These are phyloP conservation scores for Amphibolis antarctica DNA, from an alignment of 106 monocot genomes.

Conservation along the genomic window DNA sequence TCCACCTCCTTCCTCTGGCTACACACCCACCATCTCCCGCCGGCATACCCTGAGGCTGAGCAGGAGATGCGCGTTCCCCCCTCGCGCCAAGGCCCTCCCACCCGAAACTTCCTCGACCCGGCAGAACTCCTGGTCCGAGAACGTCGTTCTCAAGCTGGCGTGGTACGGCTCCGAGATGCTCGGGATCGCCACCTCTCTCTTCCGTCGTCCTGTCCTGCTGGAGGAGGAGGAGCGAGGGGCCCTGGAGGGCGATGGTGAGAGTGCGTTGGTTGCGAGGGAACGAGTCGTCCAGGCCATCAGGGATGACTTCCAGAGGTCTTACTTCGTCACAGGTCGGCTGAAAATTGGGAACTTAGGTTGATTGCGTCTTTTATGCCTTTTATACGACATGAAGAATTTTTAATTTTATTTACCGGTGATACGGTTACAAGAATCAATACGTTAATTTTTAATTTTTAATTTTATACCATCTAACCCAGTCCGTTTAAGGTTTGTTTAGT, in stretches of 20 bases:
- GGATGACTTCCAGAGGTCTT: conserved; percentile 59
- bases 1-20: neutral
- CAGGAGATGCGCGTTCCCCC: neutral
- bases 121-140: conserved; percentile 33
- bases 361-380: no score
- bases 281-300: conserved; percentile 52
- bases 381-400: no score
- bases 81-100: neutral
- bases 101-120: neutral
- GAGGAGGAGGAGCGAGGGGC: neutral
- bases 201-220: conserved; percentile 16
- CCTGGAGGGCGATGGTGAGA: neutral
- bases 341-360: neutral
- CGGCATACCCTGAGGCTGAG: neutral
- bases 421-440: no score
- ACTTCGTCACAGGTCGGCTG: conserved; percentile 68
- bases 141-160: conserved; percentile 49
- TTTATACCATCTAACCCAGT: no score
- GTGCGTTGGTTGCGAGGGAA: conserved; percentile 11
- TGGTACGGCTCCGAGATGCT: conserved; percentile 93
- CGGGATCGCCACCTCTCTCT: conserved; percentile 54
- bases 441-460: no score
- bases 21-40: neutral
- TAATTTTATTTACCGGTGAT: no score
- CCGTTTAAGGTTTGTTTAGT: no score